Conservation (phyloP, 768 basidiomycete genomes). For the Rhodotorula sphaerocarpa region DNA sequence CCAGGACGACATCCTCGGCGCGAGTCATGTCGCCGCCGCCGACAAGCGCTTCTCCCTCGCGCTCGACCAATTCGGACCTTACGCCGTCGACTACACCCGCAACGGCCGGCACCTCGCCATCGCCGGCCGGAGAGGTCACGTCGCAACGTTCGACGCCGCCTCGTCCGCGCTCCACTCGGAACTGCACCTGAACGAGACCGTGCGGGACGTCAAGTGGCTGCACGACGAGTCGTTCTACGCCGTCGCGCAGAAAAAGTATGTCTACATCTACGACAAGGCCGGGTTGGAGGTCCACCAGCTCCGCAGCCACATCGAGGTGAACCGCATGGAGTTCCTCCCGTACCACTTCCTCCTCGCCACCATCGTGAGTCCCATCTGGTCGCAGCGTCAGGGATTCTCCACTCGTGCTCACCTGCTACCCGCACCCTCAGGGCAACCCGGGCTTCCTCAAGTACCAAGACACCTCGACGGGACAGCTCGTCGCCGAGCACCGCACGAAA, state of each 20-base stretch:
- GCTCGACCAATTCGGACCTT: constrained; percentile 72
- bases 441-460: constrained; percentile 96
- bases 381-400: no score
- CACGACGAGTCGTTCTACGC: constrained; percentile 90
- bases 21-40: constrained; percentile 41
- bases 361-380: constrained; percentile 62
- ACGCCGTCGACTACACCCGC: constrained; percentile 72
- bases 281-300: constrained; percentile 86
- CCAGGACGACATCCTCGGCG: constrained; percentile 63
- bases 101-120: constrained; percentile 89
- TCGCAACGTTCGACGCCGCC: constrained; percentile 90
- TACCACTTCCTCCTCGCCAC: constrained; percentile 90
- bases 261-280: constrained; percentile 87
- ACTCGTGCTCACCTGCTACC: background rate
- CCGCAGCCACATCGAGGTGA: constrained; percentile 77
- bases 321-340: constrained; percentile 79
- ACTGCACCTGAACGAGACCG: constrained; percentile 79
- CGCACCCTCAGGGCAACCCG: constrained; percentile 59
- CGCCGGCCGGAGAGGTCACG: constrained; percentile 71
- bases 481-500: constrained; percentile 81
- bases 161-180: constrained; percentile 77
- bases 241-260: constrained; percentile 91
- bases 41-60: constrained; percentile 61
- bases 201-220: constrained; percentile 84
- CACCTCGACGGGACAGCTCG: constrained; percentile 78